Evolutionary conservation across 306 rosid species (phyloP), one percentile per base, ranked within the genome.

Genomic region (Rubus idaeus): DNA sequence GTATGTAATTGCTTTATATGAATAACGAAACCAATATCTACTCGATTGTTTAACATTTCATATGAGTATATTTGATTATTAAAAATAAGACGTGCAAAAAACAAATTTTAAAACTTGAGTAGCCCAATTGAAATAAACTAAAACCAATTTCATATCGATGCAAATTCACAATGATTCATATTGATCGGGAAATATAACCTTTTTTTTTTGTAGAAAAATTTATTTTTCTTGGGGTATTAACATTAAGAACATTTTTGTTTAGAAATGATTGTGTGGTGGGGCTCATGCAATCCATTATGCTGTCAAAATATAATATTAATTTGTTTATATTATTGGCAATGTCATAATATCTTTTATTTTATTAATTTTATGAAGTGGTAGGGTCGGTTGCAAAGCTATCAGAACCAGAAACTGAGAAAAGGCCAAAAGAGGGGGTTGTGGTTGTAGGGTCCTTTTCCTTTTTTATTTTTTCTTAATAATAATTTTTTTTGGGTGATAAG

Each of bases 311-410:
- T 30, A 74, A 74, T 66, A 45, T 41, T 13, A 4, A 47, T 8
- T 47, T 6, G 5, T 55, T 58, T 41, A 65, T 61, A 23, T 60
- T 78, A 55, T 56, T 47, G 40, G 16, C 37, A 61, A 55, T 10
- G 45, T 55, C 47, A 70, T 46, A 9, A 17, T 64, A 44, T 67
- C 50, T 23, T 60, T 26, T 70, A 64, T 58, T 10, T 26, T 23
- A 26, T 60, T 60, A 23, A 72, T 58, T 58, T 53, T 70, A 67
- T 21, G 75, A 50, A 81, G 82, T 78, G 70, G 87, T 81, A 18
- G 82, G 89, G 80, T 78, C 85, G 75, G 83, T 75, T 49, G 39
- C 78, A 77, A 77, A 61, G 77, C 60, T 62, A 76, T 77, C 67
- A 71, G 64, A 75, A 71, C 18, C 57, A 63, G 64, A 20, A 23